Base-by-base conservation (phyloP, 768 basidiomycete species). In the Phaffia australis region DNA sequence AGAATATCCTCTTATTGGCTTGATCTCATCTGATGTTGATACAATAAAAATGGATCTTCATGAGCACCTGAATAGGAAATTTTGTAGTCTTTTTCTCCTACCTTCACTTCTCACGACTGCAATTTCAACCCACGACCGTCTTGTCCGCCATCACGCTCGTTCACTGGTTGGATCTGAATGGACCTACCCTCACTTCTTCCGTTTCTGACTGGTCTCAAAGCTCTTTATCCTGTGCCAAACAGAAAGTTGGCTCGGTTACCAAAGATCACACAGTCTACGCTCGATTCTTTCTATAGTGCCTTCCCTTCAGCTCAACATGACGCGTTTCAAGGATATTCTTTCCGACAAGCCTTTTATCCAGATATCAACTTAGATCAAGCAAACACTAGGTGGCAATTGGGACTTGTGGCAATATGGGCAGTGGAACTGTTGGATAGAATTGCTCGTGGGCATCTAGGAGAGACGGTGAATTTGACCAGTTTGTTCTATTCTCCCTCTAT, bases 371-470 rank as follows among this genome's bases (percentile, higher is more conserved):
- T 54, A 16, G 27, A 54, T 27, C 52, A 54, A 54, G n/a, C 52
- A 54, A 54, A 27, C 4, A n/a, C 18, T 16, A 54, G 21, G 8
- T 54, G 52, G 52, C 52, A 55, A 9, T 18, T 60, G 3, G 66
- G 66, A 5, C 16, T 54, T 19, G 52, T 67, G 1, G 66, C 59
- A 30, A 42, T 62, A 2, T 67, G 66, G 66, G 25, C 46, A 2
- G 55, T 48, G 23, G 59, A 21, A 7, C 6, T 27, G 42, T 11
- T 67, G 3, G 60, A 67, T 23, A 54, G 49, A 1, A 47, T 46
- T 21, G 60, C 63, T n/a, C 46, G 66, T 15, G 59, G 50, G 54
- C 56, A 62, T 14, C 46, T 47, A 25, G 0, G 60, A 32, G 3
- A 61, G 66, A 57, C 21, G 56, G 66, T 63, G 54, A 18, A 42